A percentile compares a stretch with the other conserved stretches of the same genome.
These are phyloP conservation scores for Urtica urens DNA, from an alignment of 306 rosid genomes.

Conservation along the genomic window DNA sequence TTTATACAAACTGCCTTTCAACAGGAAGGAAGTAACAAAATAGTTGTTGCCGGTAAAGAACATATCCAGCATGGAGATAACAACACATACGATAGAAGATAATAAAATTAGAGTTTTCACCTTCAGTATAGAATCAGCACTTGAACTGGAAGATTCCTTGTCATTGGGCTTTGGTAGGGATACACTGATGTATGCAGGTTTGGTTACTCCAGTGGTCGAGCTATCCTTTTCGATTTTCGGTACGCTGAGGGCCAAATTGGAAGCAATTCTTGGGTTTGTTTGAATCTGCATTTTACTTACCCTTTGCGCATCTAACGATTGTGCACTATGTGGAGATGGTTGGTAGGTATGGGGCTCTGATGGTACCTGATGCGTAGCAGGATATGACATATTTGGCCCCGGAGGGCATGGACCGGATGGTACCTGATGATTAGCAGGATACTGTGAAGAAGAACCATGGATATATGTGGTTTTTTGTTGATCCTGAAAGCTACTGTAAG, in stretches of 20 bases:
- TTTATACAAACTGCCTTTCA: too few relatives aligned
- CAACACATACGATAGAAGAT: too few relatives aligned
- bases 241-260: conserved; percentile 49
- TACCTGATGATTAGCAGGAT: conserved; percentile 54
- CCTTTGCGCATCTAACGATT: conserved; percentile 56
- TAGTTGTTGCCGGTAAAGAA: too few relatives aligned
- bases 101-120: conserved; percentile 28
- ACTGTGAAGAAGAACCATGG: conserved; percentile 43
- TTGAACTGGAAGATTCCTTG: conserved; percentile 41
- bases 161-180: conserved; percentile 55
- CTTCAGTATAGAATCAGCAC: conserved; percentile 71
- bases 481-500: conserved; percentile 92
- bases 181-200: conserved; percentile 86
- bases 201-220: conserved; percentile 29
- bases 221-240: conserved; percentile 62
- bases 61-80: too few relatives aligned
- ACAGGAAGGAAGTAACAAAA: not conserved
- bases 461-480: conserved; percentile 51
- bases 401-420: conserved; percentile 32
- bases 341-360: conserved; percentile 22
- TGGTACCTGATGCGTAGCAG: conserved; percentile 51
- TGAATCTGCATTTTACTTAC: conserved; percentile 81
- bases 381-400: conserved; percentile 48
- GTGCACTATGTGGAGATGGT: conserved; percentile 37
- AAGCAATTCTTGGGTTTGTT: conserved; percentile 91